Evolutionary conservation across 352 stramenopile genomes (phyloP), one percentile per base, ranked within the genome.

Genomic region (Phytopythium boreale): DNA sequence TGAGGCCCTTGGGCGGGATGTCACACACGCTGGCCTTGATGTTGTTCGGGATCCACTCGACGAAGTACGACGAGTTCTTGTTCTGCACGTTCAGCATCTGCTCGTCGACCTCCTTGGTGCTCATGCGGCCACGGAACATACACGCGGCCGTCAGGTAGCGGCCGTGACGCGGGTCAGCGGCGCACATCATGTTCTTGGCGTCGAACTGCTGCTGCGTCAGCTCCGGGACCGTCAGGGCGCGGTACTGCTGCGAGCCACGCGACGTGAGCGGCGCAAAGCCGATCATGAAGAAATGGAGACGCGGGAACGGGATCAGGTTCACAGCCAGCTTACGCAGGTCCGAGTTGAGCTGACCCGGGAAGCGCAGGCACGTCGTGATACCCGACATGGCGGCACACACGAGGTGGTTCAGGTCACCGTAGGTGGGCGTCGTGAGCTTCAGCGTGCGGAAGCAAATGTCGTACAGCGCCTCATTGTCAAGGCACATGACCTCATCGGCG

Each of bases 101-200:
- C 75, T 99, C 95, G 66, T 98, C 93, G 61, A 99, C 97, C 77
- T 99, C 98, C 87, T 99, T 99, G 71, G 96, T 98, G 64, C 97
- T 99, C 97, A 99, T 99, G 75, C 86, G 87, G 67, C 98, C 98
- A 84, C 97, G 97, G 96, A 99, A 99, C 89, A 99, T 98, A 87
- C 97, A 98, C n/a, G 96, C 94, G 63, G 97, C 98, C 43, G 97
- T 99, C 69, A 99, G 89, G 93, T 99, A 99, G 66, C 97, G 95
- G 77, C 97, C 97, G 76, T 99, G 97, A 71, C 98, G 97, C 76
- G 98, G 98, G 85, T 99, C 98, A 49, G 95, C 93, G 47, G 97
- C 97, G 69, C 97, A 99, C 98, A 99, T 99, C 98, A 99, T 99
- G 82, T 99, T 99, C 88, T 99, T 99, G 36, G 97, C 96, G 75